Conservation (phyloP, 2,329 filamentous ascomycete genomes). For the Zalaria obscura region DNA sequence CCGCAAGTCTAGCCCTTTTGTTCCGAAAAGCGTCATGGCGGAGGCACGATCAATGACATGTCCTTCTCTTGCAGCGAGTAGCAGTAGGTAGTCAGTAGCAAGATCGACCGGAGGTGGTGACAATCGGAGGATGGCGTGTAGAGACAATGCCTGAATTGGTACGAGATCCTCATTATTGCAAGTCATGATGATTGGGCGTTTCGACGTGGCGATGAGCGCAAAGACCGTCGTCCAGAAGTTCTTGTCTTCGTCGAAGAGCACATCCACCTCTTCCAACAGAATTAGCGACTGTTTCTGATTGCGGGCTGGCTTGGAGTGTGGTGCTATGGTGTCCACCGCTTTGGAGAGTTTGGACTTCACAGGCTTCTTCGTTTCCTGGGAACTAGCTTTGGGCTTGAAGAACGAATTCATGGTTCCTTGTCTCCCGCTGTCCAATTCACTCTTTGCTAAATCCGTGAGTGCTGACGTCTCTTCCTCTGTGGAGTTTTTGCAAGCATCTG, state of each 20-base stretch:
- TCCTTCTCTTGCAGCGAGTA: constrained; percentile 78
- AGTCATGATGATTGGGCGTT: constrained; percentile 84
- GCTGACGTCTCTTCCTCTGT: constrained; percentile 22
- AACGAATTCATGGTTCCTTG: constrained; percentile 73
- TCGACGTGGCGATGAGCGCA: constrained; percentile 67
- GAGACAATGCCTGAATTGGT: constrained; percentile 56
- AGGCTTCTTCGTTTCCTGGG: constrained; percentile 9
- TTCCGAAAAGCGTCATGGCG: constrained; percentile 55
- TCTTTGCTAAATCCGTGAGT: constrained; percentile 32
- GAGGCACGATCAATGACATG: constrained; percentile 59
- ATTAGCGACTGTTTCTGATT: constrained; percentile 86
- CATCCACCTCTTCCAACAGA: constrained; percentile 81
- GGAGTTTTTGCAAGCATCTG: constrained; percentile 11
- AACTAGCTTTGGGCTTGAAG: constrained; percentile 44
- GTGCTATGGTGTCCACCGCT: constrained; percentile 12
- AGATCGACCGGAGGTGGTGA: constrained; percentile 49
- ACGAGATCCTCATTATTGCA: constrained; percentile 86
- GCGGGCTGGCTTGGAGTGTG: constrained; percentile 15
- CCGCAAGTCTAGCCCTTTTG: constrained; percentile 59
- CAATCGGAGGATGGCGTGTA: constrained; percentile 77
- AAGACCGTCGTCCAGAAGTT: constrained; percentile 83
- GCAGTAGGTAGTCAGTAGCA: constrained; percentile 65
- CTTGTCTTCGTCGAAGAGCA: constrained; percentile 90
- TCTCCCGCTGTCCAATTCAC: constrained; percentile 51
- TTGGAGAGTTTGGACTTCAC: constrained; percentile 14